Base-by-base conservation (phyloP, 140 eudicot genomes). In the Stevia rebaudiana region DNA sequence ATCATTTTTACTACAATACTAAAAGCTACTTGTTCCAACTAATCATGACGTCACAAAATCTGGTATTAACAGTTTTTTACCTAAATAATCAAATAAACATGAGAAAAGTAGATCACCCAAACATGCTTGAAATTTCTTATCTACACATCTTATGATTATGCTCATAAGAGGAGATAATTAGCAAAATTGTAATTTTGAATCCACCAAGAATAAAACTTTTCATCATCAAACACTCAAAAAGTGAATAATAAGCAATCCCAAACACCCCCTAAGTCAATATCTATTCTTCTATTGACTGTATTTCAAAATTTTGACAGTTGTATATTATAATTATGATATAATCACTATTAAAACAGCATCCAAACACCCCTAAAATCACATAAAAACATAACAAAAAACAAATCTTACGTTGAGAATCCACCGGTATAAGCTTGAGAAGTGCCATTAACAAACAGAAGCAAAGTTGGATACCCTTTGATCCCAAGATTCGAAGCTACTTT, bases 391-490 rank as follows among this genome's bases (percentile, higher is more conserved):
- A 72, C 2, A 11, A 37, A 35, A 44, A 69, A 1, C 44, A 63
- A 19, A 51, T 15, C 88, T 82, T 84, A 90, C 97, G 81, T 28
- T 0, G 90, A 77, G 72, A 90, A 88, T 60, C 97, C 97, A 65
- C 95, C 97, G 4, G 80, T 76, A 55, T 87, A 90, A 64, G 88
- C 67, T 19, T 69, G 82, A 69, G 94, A 80, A 69, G 69, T 80
- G 63, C 83, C 95, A 81, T 90, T 87, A 28, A 77, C 78, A 65
- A 90, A 90, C 65, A 90, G 59, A 35, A 90, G 79, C 84, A 90
- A 61, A 67, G 95, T 90, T 0, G 97, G 97, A 67, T 80, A 82
- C 46, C 97, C 97, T 81, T 87, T 87, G 56, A 90, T 79, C 79
- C 78, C 95, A 52, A 90, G 82, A 72, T 15, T 46, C 12, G 90